phyloP scores from a whole-genome alignment of 768 basidiomycete genomes.

The Lactifluus pinguis region DNA sequence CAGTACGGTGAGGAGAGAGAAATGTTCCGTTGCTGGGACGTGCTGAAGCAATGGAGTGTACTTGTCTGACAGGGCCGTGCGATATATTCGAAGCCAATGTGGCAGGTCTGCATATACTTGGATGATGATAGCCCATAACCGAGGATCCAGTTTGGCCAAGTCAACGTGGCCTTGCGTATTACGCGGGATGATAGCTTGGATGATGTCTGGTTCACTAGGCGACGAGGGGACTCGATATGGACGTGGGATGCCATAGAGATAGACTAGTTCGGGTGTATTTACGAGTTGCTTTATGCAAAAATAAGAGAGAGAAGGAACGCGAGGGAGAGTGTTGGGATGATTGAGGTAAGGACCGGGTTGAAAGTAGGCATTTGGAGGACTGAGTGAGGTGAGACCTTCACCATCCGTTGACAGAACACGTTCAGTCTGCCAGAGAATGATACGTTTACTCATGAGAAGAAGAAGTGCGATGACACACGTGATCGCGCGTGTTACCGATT shows the following conservation, averaged over 20 bases:
- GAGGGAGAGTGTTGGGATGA: background rate
- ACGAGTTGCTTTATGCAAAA: conserved; percentile 42
- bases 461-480: background rate
- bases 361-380: conserved; percentile 11
- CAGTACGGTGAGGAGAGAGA: conserved; percentile 57
- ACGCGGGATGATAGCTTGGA: conserved; percentile 35
- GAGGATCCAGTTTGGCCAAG: conserved; percentile 37
- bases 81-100: conserved; percentile 29
- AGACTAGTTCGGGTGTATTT: conserved; percentile 37
- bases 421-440: conserved; percentile 16
- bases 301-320: conserved; percentile 43
- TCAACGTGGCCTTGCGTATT: conserved; percentile 8
- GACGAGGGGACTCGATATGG: conserved; percentile 27
- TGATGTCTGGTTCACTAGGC: conserved; percentile 25
- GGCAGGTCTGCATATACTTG: conserved; percentile 55
- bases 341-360: conserved; percentile 10
- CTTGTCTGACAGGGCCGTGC: conserved; percentile 44
- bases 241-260: conserved; percentile 28
- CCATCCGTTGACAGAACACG: conserved; percentile 7
- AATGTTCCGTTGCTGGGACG: conserved; percentile 45
- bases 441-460: conserved; percentile 4
- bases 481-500: background rate
- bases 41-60: conserved; percentile 48
- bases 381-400: conserved; percentile 10
- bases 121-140: conserved; percentile 51